Base-by-base conservation (phyloP, 2,329 filamentous ascomycete species). In the Cladosporium sp. region DNA sequence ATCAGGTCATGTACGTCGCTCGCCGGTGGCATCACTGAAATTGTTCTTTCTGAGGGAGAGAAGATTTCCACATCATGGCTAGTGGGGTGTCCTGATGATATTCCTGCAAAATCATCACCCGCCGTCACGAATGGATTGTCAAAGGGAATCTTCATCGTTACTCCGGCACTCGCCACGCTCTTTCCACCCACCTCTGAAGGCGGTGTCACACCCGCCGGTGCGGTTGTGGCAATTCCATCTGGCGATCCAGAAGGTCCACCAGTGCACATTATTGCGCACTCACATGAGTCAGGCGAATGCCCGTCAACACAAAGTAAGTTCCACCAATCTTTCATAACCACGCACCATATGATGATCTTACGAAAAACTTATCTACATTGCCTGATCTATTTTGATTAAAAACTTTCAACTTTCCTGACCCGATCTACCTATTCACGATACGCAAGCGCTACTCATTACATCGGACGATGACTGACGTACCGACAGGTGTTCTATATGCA, bases 341-440 rank as follows among this genome's bases (percentile, higher is more conserved):
- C 63, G 46, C 46, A 52, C 29, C 40, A 35, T 76, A 90, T 93
- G 94, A 97, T 98, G 93, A 97, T 80, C 66, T 80, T 83, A 84
- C 80, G 85, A 96, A 95, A 63, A 92, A 93, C 93, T 98, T 98
- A 98, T 97, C 94, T 97, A 98, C 94, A 97, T 98, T 98, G 93
- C 91, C 94, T 93, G 94, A 96, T 90, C 81, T 82, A 79, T 85
- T 85, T 90, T 96, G 93, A 96, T 88, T 93, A 95, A 85, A 56
- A 63, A 63, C 35, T 56, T 63, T 63, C 84, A 78, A 84, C 84
- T 86, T 86, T 88, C 93, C 90, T 94, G 89, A 94, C 89, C 96
- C 81, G 80, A 82, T 78, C 77, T 65, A 66, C 53, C 72, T 68
- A 21, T 23, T 73, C 65, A 67, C 56, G 64, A 64, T 56, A 68